phyloP scores from a whole-genome alignment of 2,329 filamentous ascomycete species.

The Tolypocladium ovalisporum region DNA sequence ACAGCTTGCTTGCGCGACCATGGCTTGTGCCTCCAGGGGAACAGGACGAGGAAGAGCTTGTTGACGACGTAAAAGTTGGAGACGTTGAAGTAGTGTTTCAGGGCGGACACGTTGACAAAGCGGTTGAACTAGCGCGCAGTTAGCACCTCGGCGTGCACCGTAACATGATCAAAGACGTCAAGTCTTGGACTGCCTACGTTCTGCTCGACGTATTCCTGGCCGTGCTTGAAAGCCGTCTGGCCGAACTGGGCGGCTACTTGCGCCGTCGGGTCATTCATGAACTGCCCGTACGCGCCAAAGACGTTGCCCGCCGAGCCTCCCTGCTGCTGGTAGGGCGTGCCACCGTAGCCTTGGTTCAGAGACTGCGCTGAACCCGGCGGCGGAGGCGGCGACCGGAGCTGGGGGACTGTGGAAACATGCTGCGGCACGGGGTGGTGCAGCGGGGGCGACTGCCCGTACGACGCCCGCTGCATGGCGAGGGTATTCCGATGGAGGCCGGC shows the following conservation, averaged over 20 bases:
- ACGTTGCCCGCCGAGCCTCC: slow-evolving; percentile 40
- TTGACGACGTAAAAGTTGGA: slow-evolving; percentile 93
- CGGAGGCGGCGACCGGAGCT: slow-evolving; percentile 86
- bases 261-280: slow-evolving; percentile 91
- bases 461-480: slow-evolving; percentile 67
- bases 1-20: slow-evolving; percentile 86
- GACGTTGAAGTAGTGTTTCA: slow-evolving; percentile 99
- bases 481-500: not conserved
- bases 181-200: slow-evolving; percentile 51
- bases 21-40: slow-evolving; percentile 94
- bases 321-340: slow-evolving; percentile 65
- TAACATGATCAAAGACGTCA: too few relatives aligned
- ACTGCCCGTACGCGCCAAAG: slow-evolving; percentile 72
- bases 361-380: slow-evolving; percentile 61
- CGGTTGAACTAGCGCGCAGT: slow-evolving; percentile 35
- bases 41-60: slow-evolving; percentile 87
- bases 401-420: slow-evolving; percentile 95
- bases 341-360: slow-evolving; percentile 50
- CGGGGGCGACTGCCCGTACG: slow-evolving; percentile 81
- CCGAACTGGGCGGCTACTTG: slow-evolving; percentile 94
- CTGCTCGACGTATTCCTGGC: slow-evolving; percentile 89
- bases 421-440: slow-evolving; percentile 96
- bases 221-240: slow-evolving; percentile 81
- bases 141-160: slow-evolving; percentile 1
- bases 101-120: slow-evolving; percentile 82